A percentile compares a stretch with the other conserved stretches of the same genome.
These are phyloP conservation scores for Ogataea degrootiae DNA, from an alignment of 805 yeast species.

Conservation along the genomic window DNA sequence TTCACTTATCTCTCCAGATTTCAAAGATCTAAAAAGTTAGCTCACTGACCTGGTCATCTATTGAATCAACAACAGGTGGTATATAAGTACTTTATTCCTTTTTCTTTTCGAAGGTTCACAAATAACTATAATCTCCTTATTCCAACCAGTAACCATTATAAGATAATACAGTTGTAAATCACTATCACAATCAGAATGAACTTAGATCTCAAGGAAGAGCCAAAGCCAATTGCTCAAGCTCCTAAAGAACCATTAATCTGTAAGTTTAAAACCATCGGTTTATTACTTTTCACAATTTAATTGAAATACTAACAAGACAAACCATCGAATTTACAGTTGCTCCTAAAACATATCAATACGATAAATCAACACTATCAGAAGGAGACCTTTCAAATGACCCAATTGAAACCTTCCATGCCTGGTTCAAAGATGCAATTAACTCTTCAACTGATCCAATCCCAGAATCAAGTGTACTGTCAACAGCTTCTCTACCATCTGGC, in stretches of 20 bases:
- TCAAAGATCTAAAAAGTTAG: too few relatives aligned
- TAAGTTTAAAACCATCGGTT: slow-evolving; percentile 11
- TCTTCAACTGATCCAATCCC: slow-evolving; percentile 57
- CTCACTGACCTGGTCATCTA: too few relatives aligned
- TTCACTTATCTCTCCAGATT: too few relatives aligned
- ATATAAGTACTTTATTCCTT: too few relatives aligned
- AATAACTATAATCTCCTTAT: too few relatives aligned
- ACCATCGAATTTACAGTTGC: slow-evolving; percentile 46
- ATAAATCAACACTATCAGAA: slow-evolving; percentile 47
- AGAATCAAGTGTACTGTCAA: slow-evolving; percentile 82
- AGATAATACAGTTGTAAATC: neutral
- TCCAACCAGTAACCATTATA: too few relatives aligned
- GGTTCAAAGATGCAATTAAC: slow-evolving; percentile 77
- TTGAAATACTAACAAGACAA: neutral
- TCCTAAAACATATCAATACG: slow-evolving; percentile 85
- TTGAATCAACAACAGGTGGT: too few relatives aligned
- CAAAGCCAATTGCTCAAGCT: slow-evolving; percentile 5
- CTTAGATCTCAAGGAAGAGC: slow-evolving; percentile 18
- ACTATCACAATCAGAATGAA: slow-evolving; percentile 9
- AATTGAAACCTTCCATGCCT: slow-evolving; percentile 67
- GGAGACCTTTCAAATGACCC: slow-evolving; percentile 53
- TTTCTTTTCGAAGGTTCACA: too few relatives aligned
- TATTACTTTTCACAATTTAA: neutral
- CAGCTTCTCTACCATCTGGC: slow-evolving; percentile 88
- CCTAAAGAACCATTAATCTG: slow-evolving; percentile 28